These are phyloP conservation scores for Trypanosomatidae sp. DNA, from an alignment of 208 protist genomes.

Conservation along the genomic window DNA sequence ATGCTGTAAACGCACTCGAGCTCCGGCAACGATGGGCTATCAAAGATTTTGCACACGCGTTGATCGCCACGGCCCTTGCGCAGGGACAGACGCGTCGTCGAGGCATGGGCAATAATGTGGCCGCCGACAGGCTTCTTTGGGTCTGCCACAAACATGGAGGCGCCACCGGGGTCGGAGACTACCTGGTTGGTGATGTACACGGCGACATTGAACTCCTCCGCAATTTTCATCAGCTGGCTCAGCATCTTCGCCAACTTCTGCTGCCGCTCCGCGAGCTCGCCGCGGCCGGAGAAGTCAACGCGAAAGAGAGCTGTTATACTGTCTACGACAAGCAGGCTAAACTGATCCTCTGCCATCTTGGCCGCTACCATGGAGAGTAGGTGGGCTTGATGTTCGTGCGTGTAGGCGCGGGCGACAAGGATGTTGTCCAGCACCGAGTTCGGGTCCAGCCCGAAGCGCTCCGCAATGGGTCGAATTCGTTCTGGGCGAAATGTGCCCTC, in stretches of 20 bases:
- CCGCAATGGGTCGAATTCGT: constrained; percentile 95
- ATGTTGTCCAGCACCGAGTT: constrained; percentile 97
- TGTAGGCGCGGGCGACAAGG: constrained; percentile 96
- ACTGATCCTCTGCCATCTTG: constrained; percentile 93
- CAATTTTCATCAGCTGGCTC: constrained; percentile 95
- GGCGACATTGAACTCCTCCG: constrained; percentile 99
- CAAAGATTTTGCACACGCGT: constrained; percentile 98
- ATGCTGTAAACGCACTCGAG: constrained; percentile 96
- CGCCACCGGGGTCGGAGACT: constrained; percentile 97
- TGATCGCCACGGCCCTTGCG: constrained; percentile 97
- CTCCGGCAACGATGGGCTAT: constrained; percentile 98
- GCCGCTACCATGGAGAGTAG: constrained; percentile 91
- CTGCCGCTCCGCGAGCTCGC: constrained; percentile 97
- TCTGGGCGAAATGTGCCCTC: constrained; percentile 98
- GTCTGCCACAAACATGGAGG: constrained; percentile 97
- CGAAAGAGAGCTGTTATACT: constrained; percentile 99
- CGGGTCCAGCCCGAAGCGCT: constrained; percentile 94
- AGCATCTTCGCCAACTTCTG: constrained; percentile 93
- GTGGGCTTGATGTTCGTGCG: constrained; percentile 93
- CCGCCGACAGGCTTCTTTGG: constrained; percentile 98
- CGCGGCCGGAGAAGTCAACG: constrained; percentile 97
- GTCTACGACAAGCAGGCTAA: constrained; percentile 97
- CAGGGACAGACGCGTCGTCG: constrained; percentile 94
- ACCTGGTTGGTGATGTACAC: constrained; percentile 99
- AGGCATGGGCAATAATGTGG: constrained; percentile 99